These are phyloP conservation scores for Sporothrix schenckii DNA, from an alignment of 2,329 filamentous ascomycete species.

Conservation along the genomic window DNA sequence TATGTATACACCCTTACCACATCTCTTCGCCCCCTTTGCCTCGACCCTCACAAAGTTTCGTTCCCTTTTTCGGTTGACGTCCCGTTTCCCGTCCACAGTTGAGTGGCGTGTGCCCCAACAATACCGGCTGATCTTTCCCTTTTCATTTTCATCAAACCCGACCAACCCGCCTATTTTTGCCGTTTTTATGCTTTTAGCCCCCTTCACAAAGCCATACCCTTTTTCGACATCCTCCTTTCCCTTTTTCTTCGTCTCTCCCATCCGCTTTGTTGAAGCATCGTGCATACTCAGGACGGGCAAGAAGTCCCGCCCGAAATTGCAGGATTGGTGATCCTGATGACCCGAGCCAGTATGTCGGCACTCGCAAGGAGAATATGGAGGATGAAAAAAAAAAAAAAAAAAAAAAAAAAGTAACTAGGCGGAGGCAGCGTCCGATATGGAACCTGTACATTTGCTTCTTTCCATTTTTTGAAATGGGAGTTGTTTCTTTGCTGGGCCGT, in stretches of 20 bases:
- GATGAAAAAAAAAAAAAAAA: slow-evolving; percentile 15
- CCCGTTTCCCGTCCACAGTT: slow-evolving; percentile 14
- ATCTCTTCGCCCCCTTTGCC: neutral
- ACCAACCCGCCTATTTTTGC: slow-evolving; percentile 17
- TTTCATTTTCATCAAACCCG: neutral
- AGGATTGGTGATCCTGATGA: slow-evolving; percentile 25
- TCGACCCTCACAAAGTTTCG: neutral
- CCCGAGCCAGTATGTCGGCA: slow-evolving; percentile 24
- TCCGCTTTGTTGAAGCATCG: neutral
- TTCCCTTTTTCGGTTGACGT: neutral
- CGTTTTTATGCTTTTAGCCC: neutral
- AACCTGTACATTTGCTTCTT: slow-evolving; percentile 13
- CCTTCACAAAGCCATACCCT: neutral
- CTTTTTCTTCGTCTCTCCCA: neutral
- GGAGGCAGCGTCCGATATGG: slow-evolving; percentile 2
- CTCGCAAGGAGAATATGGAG: slow-evolving; percentile 19
- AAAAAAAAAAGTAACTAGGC: too few species aligned
- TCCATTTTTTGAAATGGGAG: neutral
- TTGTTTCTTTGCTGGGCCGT: neutral
- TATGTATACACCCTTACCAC: neutral
- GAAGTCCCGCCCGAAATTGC: slow-evolving; percentile 10
- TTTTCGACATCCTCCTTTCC: neutral
- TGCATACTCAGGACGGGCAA: neutral
- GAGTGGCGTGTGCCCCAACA: neutral
- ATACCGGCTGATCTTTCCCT: slow-evolving; percentile 25